These are phyloP conservation scores for Gryganskiella cystojenkinii DNA, from an alignment of 192 early-diverging fungal genomes.

Conservation along the genomic window DNA sequence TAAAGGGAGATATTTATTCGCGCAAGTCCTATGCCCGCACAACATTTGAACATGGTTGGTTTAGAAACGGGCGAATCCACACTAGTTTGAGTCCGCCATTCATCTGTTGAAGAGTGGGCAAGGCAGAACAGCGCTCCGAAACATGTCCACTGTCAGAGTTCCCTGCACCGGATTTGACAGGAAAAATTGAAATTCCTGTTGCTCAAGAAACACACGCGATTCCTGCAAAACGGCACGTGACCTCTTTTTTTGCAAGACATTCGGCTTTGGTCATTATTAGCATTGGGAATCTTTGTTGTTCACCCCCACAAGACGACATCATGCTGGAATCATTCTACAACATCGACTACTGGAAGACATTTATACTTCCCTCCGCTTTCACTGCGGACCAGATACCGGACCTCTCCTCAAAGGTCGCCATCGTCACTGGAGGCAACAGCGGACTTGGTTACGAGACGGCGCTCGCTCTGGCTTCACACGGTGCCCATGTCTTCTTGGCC, in stretches of 20 bases:
- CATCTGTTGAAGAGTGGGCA: too few species aligned
- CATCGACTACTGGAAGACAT: conserved; percentile 45
- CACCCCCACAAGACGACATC: not conserved
- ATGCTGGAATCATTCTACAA: conserved; percentile 40
- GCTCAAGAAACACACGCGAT: too few species aligned
- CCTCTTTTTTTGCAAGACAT: not conserved
- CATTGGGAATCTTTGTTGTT: too few species aligned
- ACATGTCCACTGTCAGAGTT: too few species aligned
- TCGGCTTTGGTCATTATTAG: not conserved
- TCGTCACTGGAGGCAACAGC: conserved; percentile 61
- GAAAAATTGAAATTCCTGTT: too few species aligned
- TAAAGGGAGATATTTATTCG: not conserved
- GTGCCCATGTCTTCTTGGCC: conserved; percentile 51
- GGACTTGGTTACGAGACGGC: conserved; percentile 55
- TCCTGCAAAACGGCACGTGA: too few species aligned
- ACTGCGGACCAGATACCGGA: conserved; percentile 49
- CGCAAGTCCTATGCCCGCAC: not conserved
- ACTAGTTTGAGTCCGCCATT: too few species aligned
- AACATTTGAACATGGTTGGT: too few species aligned
- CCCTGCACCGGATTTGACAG: too few species aligned
- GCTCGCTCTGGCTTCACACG: conserved; percentile 32
- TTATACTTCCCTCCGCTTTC: conserved; percentile 13
- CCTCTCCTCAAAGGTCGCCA: conserved; percentile 54
- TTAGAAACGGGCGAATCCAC: too few species aligned
- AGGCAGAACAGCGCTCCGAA: too few species aligned